Evolutionary conservation across 768 basidiomycete genomes (phyloP).

Genomic region (Megacollybia marginata): DNA sequence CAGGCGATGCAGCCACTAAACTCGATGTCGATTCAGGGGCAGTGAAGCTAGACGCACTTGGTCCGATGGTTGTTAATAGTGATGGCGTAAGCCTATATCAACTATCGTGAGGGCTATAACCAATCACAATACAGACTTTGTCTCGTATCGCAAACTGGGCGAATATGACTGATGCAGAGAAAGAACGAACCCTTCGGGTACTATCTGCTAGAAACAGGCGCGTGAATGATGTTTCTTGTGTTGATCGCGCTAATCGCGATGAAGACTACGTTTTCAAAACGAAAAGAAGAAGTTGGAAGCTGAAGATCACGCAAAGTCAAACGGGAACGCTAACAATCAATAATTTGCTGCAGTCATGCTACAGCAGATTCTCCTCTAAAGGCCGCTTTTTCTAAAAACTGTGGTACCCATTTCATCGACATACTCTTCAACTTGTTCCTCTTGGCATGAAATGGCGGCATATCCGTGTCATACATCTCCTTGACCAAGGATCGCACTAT

Average conservation of each 20-base stretch:
- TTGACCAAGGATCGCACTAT: no score
- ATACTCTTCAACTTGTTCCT: no score
- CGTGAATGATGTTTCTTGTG: slow-evolving; percentile 6
- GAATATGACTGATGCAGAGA: slow-evolving; percentile 47
- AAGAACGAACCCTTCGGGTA: slow-evolving; percentile 47
- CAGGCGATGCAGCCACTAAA: no score
- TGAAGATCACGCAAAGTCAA: no score
- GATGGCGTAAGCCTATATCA: slow-evolving; percentile 23
- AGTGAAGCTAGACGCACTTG: slow-evolving; percentile 51
- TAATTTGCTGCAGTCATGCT: background rate
- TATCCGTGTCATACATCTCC: no score
- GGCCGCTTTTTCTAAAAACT: no score
- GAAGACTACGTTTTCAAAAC: background rate
- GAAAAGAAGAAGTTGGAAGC: background rate
- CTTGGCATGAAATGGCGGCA: no score
- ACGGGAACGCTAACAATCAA: background rate
- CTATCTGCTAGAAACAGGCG: slow-evolving; percentile 47
- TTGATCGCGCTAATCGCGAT: background rate
- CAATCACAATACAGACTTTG: slow-evolving; percentile 35
- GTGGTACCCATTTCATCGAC: no score
- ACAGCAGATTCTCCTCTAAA: no score
- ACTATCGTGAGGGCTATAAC: background rate
- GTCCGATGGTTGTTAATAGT: slow-evolving; percentile 62
- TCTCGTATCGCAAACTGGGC: slow-evolving; percentile 64
- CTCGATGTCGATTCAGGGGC: background rate